Conservation (phyloP, 2,329 filamentous ascomycete genomes). For the Colletotrichum nymphaeae region DNA sequence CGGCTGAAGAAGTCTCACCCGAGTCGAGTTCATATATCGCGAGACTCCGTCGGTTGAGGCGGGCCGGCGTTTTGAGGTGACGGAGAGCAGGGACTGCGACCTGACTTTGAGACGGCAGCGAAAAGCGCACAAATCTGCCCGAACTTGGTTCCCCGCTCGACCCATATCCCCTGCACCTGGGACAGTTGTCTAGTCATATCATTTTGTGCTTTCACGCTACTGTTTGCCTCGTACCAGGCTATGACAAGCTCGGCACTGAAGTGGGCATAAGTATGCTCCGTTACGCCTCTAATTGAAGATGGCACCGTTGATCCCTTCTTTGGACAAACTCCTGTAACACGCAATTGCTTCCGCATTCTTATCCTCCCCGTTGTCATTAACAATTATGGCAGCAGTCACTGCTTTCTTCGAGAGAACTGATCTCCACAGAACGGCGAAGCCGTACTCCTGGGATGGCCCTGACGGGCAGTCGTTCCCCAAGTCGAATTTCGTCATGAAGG, state of each 20-base stretch:
- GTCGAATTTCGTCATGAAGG: conserved; percentile 7
- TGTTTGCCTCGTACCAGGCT: too few relatives aligned
- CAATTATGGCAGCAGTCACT: not conserved
- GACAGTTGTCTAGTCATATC: not conserved
- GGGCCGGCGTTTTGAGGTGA: too few relatives aligned
- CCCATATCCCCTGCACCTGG: not conserved
- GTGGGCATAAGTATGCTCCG: not conserved
- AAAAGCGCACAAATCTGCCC: not conserved
- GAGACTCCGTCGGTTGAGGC: too few relatives aligned
- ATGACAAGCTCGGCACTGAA: not conserved
- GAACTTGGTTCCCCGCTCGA: not conserved
- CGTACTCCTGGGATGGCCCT: conserved; percentile 2
- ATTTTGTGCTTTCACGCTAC: too few relatives aligned
- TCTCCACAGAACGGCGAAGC: not conserved
- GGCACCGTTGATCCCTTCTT: too few relatives aligned
- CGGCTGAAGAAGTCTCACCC: not conserved
- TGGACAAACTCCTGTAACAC: too few relatives aligned
- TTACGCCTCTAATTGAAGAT: not conserved
- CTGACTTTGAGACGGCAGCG: not conserved
- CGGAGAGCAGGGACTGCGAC: too few relatives aligned
- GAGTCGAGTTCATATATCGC: not conserved
- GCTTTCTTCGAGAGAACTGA: not conserved
- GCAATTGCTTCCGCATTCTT: not conserved
- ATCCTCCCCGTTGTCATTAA: not conserved
- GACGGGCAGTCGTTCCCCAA: not conserved